phyloP scores from a whole-genome alignment of 2,329 filamentous ascomycete species.

The Hymenoscyphus fraxineus region DNA sequence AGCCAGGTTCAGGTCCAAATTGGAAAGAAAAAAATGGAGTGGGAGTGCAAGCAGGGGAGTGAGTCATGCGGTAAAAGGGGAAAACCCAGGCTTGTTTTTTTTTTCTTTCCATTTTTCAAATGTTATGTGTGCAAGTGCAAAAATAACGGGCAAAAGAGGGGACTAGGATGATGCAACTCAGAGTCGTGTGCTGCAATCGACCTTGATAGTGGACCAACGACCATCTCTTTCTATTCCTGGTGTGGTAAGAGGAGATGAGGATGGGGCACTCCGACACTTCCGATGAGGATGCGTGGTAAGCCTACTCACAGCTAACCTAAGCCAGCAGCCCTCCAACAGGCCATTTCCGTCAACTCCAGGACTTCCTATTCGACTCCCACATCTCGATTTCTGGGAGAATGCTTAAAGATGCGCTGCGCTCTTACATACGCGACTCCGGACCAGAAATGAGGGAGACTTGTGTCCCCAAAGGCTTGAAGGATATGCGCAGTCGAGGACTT shows the following conservation, averaged over 20 bases:
- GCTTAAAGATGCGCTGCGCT: background rate
- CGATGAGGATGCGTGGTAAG: conserved; percentile 11
- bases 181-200: conserved; percentile 12
- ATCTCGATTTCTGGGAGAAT: background rate
- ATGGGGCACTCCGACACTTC: conserved; percentile 6
- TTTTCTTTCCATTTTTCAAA: background rate
- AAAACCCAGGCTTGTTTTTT: background rate
- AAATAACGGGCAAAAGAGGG: background rate
- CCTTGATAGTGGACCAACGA: background rate
- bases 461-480: background rate
- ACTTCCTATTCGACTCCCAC: background rate
- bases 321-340: background rate
- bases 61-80: conserved; percentile 10
- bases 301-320: conserved; percentile 2
- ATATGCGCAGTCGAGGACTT: background rate
- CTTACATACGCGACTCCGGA: background rate
- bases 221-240: no score
- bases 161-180: conserved; percentile 2
- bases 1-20: no score
- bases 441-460: background rate
- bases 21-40: background rate
- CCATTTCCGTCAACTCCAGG: background rate
- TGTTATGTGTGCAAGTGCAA: conserved; percentile 1
- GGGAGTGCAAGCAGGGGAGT: conserved; percentile 4
- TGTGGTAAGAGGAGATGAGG: background rate